Conservation (phyloP, 495 filamentous ascomycete genomes). For the Podospora pseudopauciseta region DNA sequence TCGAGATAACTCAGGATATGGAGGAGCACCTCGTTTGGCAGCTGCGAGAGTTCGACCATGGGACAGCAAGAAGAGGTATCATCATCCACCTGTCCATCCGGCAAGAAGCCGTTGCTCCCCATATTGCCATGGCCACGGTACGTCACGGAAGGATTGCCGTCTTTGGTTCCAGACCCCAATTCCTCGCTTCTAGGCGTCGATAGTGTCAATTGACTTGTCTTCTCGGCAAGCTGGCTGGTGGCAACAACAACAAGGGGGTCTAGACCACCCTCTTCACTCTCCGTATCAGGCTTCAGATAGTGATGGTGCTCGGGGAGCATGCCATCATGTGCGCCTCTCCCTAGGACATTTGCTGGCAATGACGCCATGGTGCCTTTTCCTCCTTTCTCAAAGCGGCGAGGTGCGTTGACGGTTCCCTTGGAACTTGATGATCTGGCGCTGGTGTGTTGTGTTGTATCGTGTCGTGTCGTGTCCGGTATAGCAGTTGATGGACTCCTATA, state of each 20-base stretch:
- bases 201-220: conserved; percentile 25
- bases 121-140: background rate
- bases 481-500: conserved; percentile 6
- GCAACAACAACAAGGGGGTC: conserved; percentile 8
- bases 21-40: conserved; percentile 56
- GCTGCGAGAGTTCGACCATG: conserved; percentile 21
- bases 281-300: background rate
- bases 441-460: background rate
- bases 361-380: conserved; percentile 17
- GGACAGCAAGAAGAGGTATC: background rate
- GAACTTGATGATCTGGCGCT: conserved; percentile 19
- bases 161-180: background rate
- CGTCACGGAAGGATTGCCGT: background rate
- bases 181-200: conserved; percentile 18
- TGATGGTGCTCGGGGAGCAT: background rate
- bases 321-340: conserved; percentile 4
- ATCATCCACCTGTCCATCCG: conserved; percentile 17
- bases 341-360: conserved; percentile 7
- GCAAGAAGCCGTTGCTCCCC: conserved; percentile 7
- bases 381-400: conserved; percentile 13
- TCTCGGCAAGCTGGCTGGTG: conserved; percentile 24
- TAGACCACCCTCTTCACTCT: conserved; percentile 1
- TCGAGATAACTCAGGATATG: conserved; percentile 54
- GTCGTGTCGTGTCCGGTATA: background rate
- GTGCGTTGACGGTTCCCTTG: conserved; percentile 11